phyloP scores from a whole-genome alignment of 768 basidiomycete species.

The Russula sp. region DNA sequence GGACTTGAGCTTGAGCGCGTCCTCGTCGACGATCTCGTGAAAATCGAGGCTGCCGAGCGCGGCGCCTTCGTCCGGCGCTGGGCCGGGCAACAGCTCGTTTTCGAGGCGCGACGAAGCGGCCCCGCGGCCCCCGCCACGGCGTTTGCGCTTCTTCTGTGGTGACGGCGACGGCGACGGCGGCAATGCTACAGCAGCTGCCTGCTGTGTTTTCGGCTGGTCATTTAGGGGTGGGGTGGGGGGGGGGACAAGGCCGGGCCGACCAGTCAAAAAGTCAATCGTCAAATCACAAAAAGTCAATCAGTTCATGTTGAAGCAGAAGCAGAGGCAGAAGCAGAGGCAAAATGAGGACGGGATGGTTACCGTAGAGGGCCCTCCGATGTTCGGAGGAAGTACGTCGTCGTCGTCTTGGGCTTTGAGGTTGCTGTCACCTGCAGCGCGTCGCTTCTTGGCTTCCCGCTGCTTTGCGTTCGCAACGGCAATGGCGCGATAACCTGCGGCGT shows the following conservation, averaged over 20 bases:
- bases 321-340: not conserved
- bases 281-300: too few relatives aligned
- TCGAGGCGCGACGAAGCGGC: conserved; percentile 28
- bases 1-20: conserved; percentile 55
- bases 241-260: not conserved
- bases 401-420: not conserved
- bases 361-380: conserved; percentile 9
- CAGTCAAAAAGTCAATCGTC: not conserved
- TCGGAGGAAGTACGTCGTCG: not conserved
- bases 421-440: conserved; percentile 4
- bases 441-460: conserved; percentile 22
- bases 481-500: conserved; percentile 54
- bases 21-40: conserved; percentile 64
- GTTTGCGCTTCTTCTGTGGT: conserved; percentile 52
- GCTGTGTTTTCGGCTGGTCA: not conserved
- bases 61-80: conserved; percentile 45
- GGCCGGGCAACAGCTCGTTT: conserved; percentile 56
- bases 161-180: not conserved
- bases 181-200: not conserved
- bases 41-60: conserved; percentile 58
- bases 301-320: not conserved
- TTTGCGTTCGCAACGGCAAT: conserved; percentile 16
- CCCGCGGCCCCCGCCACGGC: conserved; percentile 20
- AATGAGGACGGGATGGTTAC: not conserved
- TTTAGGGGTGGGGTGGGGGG: too few relatives aligned